Evolutionary conservation across 1,284 basidiomycete species (phyloP).

Genomic region (Inonotus hispidus): DNA sequence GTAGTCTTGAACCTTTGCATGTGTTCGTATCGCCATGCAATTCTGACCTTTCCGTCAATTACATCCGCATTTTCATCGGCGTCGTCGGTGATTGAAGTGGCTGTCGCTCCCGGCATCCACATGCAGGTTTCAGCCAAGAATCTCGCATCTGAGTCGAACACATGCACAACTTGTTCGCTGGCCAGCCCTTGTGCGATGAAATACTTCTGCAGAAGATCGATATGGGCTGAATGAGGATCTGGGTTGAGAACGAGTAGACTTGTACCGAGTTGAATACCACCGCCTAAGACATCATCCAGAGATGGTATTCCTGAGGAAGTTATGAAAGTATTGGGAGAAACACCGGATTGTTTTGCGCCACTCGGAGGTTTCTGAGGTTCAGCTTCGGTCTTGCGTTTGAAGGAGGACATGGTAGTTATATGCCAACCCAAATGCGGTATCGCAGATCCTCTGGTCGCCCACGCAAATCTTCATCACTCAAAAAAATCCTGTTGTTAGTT

Average conservation of each 20-base stretch:
- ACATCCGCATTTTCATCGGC: conserved; percentile 39
- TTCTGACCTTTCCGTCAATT: conserved; percentile 59
- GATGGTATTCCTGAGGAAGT: conserved; percentile 89
- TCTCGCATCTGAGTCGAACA: conserved; percentile 58
- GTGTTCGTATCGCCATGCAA: conserved; percentile 93
- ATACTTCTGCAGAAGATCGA: conserved; percentile 83
- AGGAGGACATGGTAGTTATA: conserved; percentile 63
- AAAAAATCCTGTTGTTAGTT: background rate
- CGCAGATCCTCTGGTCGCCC: background rate
- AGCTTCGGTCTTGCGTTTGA: conserved; percentile 63
- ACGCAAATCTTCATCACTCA: background rate
- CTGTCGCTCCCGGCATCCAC: conserved; percentile 45
- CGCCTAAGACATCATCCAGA: conserved; percentile 93
- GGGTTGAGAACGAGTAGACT: conserved; percentile 71
- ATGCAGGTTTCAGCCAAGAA: conserved; percentile 67
- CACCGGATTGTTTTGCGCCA: conserved; percentile 64
- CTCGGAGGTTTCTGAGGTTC: conserved; percentile 30
- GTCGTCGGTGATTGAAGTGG: conserved; percentile 26
- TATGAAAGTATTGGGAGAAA: conserved; percentile 55
- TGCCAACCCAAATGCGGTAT: background rate
- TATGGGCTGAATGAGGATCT: conserved; percentile 82
- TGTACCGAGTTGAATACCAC: conserved; percentile 85
- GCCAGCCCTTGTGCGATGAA: conserved; percentile 84
- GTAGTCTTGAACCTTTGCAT: conserved; percentile 92
- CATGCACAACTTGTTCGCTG: conserved; percentile 58